Evolutionary conservation across 1,284 basidiomycete genomes (phyloP), one percentile per base, ranked within the genome.

Genomic region (Cryptococcus sp.): DNA sequence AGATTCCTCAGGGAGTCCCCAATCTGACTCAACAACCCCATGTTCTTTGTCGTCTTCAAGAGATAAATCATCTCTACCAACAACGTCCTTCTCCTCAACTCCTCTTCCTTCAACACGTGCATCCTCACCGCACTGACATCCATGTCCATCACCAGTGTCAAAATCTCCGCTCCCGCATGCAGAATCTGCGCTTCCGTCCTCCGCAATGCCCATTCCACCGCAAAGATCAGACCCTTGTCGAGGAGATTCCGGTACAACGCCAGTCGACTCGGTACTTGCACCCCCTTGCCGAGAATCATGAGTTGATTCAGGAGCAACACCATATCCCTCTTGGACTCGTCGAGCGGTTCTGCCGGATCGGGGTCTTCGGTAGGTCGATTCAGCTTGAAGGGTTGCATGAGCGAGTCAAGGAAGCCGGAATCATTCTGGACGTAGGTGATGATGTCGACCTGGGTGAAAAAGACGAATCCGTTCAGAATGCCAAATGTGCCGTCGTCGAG

Each of bases 401-500:
- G 79, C 48, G 90, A 84, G 31, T 79, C 77, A 24, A 97, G 76
- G 68, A 97, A 86, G 5, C 73, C 67, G 5, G 81, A 80, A 65
- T 93, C 87, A 49, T 78, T 80, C 65, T 92, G 86, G 41, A 97
- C 82, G 68, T 94, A 85, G 47, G 80, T 83, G 66, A 97, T 90
- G 65, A 98, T 97, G 73, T 98, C 94, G 63, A 94, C 92, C 73
- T 99, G 94, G 74, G 97, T 95, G 80, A 94, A 98, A 69, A 97
- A 94, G 69, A 98, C 90, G 73, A 90, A 89, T 16, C 90, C 91
- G 74, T 92, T 97, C 63, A 98, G 82, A 61, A 97, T 90, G 62
- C 92, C 92, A 77, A 97, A 95, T 0, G 92, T 97, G 1, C 90
- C 87, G 69, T 99, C 94, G 65, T 99, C 94, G 39, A 97, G 80